Conservation (phyloP, 1,284 basidiomycete genomes). For the Papiliotrema laurentii region DNA sequence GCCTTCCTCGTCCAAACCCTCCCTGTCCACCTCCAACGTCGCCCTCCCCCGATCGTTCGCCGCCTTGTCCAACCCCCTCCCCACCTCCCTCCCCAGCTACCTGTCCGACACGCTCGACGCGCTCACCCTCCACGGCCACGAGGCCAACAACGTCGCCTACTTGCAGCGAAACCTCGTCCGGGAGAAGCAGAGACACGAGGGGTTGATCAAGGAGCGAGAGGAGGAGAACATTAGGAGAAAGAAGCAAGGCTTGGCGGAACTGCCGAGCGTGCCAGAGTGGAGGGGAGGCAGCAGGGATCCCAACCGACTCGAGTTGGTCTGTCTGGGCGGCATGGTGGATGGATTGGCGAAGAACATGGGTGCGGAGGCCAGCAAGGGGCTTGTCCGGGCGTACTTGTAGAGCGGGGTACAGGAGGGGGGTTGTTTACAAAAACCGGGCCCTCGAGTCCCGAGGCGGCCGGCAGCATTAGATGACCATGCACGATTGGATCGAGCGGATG, state of each 20-base stretch:
- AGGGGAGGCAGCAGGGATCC: constrained; percentile 88
- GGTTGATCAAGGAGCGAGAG: constrained; percentile 72
- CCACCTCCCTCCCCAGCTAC: constrained; percentile 52
- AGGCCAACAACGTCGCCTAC: constrained; percentile 92
- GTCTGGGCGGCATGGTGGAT: constrained; percentile 81
- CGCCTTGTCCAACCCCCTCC: constrained; percentile 47
- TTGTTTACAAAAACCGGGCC: too few species aligned
- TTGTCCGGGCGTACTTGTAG: constrained; percentile 46
- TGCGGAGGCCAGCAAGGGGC: constrained; percentile 58
- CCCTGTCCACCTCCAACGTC: constrained; percentile 31
- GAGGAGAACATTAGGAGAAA: constrained; percentile 83
- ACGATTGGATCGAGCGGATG: too few species aligned
- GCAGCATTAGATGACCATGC: too few species aligned
- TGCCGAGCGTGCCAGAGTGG: constrained; percentile 77
- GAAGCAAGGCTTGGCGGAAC: constrained; percentile 76
- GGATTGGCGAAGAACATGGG: constrained; percentile 72
- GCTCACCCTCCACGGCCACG: constrained; percentile 79
- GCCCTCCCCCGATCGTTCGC: constrained; percentile 54
- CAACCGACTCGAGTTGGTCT: constrained; percentile 81
- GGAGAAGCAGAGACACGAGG: constrained; percentile 78
- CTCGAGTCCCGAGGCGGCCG: too few species aligned
- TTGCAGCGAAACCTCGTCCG: constrained; percentile 84
- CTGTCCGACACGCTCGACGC: constrained; percentile 79
- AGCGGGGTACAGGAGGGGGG: too few species aligned
- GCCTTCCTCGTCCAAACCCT: constrained; percentile 36